A percentile compares a stretch with the other conserved stretches of the same genome.
Conservation (phyloP, 495 filamentous ascomycete species). For the Coniosporium apollinis region DNA sequence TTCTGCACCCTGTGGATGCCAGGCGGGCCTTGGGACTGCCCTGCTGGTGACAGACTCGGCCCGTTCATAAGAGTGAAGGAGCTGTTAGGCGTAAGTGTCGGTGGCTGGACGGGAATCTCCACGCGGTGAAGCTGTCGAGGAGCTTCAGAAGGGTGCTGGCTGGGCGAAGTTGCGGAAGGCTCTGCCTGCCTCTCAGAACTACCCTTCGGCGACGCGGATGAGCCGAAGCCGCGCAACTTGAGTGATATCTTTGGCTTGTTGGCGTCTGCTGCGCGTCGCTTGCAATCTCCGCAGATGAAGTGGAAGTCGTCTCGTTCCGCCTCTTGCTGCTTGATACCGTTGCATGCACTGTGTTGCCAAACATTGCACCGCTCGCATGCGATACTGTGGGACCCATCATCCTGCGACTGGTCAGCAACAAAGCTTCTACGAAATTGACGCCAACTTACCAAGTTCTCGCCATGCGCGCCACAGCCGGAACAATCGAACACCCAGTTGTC, state of each 20-base stretch:
- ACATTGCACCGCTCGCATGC: constrained; percentile 91
- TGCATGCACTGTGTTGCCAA: constrained; percentile 90
- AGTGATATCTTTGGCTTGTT: constrained; percentile 52
- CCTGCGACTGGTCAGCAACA: constrained; percentile 28
- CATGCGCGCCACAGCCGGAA: constrained; percentile 67
- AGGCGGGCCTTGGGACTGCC: constrained; percentile 16
- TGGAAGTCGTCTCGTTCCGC: constrained; percentile 78
- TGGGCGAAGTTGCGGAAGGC: background rate
- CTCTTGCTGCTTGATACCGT: constrained; percentile 57
- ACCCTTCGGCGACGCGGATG: constrained; percentile 25
- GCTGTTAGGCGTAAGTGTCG: background rate
- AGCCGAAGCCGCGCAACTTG: constrained; percentile 44
- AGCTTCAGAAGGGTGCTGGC: background rate
- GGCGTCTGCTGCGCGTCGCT: constrained; percentile 44
- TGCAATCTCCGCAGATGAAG: constrained; percentile 71
- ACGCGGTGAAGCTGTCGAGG: background rate
- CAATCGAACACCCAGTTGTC: constrained; percentile 94
- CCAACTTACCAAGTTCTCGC: constrained; percentile 49
- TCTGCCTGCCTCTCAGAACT: background rate
- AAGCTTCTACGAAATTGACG: background rate
- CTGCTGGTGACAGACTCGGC: constrained; percentile 22
- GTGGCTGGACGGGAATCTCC: background rate
- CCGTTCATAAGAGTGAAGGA: constrained; percentile 19
- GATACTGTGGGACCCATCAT: constrained; percentile 84
- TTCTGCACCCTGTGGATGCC: constrained; percentile 14